Evolutionary conservation across 1,139 yeast genomes (phyloP).

Genomic region (Debaryomyces udenii): DNA sequence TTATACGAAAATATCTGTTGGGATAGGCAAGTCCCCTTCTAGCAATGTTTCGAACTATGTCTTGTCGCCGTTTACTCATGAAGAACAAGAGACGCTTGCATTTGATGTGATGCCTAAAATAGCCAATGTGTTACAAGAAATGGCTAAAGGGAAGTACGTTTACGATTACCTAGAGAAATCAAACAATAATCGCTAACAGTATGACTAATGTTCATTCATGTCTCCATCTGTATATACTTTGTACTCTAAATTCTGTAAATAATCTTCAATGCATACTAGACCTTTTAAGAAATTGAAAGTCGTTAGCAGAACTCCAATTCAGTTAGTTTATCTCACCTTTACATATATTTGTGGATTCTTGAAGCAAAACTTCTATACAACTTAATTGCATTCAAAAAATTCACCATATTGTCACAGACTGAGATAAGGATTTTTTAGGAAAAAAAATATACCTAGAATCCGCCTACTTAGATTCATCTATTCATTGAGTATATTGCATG

Average conservation of each 20-base stretch:
- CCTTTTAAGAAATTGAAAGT: no score
- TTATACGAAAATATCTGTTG: conserved; percentile 64
- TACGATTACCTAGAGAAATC: conserved; percentile 21
- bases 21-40: conserved; percentile 62
- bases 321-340: no score
- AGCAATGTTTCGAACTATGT: conserved; percentile 63
- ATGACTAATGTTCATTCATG: no score
- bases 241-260: no score
- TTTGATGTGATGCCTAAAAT: conserved; percentile 43
- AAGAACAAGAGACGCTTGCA: conserved; percentile 38
- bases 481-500: neutral
- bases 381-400: no score
- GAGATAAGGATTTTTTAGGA: conserved; percentile 7
- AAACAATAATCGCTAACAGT: no score
- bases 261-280: no score
- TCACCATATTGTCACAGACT: neutral
- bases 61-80: conserved; percentile 45
- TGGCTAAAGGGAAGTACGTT: conserved; percentile 34
- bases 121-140: conserved; percentile 35
- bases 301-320: no score
- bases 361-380: neutral
- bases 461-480: neutral
- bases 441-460: no score
- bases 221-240: no score
- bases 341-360: neutral